Conservation (phyloP, 192 early-diverging fungal genomes). For the Lobosporangium transversale region DNA sequence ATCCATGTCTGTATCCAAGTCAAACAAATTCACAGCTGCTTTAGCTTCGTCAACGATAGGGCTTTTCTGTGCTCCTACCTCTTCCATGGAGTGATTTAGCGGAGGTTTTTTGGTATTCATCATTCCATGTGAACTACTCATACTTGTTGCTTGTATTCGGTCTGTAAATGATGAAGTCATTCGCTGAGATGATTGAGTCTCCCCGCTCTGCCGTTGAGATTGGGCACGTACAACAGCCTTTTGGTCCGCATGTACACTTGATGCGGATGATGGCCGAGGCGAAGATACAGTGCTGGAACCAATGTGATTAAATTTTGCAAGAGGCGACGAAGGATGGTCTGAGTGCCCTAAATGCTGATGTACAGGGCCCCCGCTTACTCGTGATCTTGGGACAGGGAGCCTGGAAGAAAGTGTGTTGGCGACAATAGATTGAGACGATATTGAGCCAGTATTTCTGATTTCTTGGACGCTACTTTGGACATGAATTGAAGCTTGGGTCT, state of each 20-base stretch:
- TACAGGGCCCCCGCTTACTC: background rate
- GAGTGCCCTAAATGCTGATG: background rate
- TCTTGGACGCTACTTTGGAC: background rate
- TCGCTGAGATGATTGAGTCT: background rate
- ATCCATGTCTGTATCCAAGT: constrained; percentile 28
- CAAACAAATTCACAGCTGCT: background rate
- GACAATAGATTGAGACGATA: background rate
- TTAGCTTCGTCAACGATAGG: background rate
- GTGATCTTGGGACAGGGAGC: constrained; percentile 21
- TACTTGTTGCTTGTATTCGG: too few species aligned
- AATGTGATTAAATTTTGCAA: background rate
- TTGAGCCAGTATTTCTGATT: background rate
- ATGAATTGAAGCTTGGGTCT: background rate
- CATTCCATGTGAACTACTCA: too few species aligned
- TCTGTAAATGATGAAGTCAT: too few species aligned
- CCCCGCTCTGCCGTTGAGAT: background rate
- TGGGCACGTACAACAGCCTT: background rate
- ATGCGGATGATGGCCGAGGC: background rate
- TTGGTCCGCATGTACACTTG: background rate
- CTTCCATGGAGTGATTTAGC: background rate
- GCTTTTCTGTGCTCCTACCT: background rate
- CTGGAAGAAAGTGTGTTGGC: constrained; percentile 6
- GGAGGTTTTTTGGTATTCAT: too few species aligned
- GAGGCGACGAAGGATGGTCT: background rate
- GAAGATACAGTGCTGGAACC: background rate